Conservation (phyloP, 768 basidiomycete species). For the Omphalotus guepiniiformis region DNA sequence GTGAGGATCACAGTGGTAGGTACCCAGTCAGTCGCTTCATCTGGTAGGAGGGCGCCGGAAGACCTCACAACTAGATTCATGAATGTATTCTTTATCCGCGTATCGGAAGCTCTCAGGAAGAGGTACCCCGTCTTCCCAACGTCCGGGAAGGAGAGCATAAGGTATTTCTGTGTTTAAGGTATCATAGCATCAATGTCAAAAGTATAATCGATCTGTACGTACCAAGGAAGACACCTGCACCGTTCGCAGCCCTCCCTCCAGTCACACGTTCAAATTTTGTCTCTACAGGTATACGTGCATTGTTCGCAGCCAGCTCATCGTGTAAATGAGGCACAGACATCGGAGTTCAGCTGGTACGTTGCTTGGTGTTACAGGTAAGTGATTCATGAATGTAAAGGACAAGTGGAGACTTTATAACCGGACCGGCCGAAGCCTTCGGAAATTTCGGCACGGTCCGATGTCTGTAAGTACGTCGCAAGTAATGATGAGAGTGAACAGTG, state of each 20-base stretch:
- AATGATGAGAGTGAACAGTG: too few species aligned
- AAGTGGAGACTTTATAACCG: too few species aligned
- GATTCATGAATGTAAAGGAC: background rate
- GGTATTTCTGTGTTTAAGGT: conserved; percentile 52
- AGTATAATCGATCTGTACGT: conserved; percentile 11
- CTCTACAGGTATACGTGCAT: conserved; percentile 40
- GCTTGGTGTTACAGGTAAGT: too few species aligned
- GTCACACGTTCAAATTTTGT: conserved; percentile 54
- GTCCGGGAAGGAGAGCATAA: conserved; percentile 59
- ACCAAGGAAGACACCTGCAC: conserved; percentile 65
- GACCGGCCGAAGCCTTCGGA: too few species aligned
- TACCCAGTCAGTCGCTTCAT: background rate
- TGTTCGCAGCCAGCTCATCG: conserved; percentile 45
- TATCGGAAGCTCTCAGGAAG: conserved; percentile 55
- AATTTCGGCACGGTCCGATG: too few species aligned
- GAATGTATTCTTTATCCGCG: conserved; percentile 49
- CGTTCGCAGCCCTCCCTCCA: conserved; percentile 59
- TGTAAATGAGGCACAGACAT: conserved; percentile 38
- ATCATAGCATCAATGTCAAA: background rate
- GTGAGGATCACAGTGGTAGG: background rate
- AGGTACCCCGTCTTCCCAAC: conserved; percentile 60
- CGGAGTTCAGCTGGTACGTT: background rate
- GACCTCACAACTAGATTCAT: conserved; percentile 51
- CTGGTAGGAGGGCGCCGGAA: background rate
- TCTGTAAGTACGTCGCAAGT: too few species aligned